Evolutionary conservation across 169 alveolate genomes (phyloP).

Genomic region (Theileria annulata): DNA sequence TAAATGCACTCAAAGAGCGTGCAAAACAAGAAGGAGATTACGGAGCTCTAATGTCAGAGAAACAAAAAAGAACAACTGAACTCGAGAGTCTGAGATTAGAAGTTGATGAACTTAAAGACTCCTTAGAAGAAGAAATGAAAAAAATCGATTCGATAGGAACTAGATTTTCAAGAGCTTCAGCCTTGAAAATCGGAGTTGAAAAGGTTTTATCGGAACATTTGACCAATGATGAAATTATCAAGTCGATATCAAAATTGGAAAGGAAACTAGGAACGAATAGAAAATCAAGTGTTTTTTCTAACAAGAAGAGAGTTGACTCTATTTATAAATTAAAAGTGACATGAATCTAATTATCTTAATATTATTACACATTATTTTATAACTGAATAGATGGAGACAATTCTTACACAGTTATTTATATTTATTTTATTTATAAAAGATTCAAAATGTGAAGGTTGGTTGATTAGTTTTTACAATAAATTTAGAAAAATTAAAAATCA

Average conservation of each 20-base stretch:
- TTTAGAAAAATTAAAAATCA: not conserved
- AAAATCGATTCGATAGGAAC: slow-evolving; percentile 23
- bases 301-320: not conserved
- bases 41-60: slow-evolving; percentile 18
- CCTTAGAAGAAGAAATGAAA: not conserved
- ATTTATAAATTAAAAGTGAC: not conserved
- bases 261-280: not conserved
- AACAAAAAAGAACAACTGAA: not conserved
- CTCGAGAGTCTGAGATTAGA: not conserved
- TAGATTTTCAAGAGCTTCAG: slow-evolving; percentile 40
- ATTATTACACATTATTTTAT: slow-evolving; percentile 22
- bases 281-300: not conserved
- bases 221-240: slow-evolving; percentile 44
- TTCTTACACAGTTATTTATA: not conserved
- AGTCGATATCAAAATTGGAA: slow-evolving; percentile 21
- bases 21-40: slow-evolving; percentile 17
- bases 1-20: slow-evolving; percentile 11
- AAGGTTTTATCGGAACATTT: slow-evolving; percentile 36
- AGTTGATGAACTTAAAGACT: not conserved
- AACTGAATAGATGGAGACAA: not conserved
- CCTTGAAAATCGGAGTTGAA: slow-evolving; percentile 57
- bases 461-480: slow-evolving; percentile 1
- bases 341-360: not conserved
- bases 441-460: not conserved
- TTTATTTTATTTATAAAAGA: not conserved